Evolutionary conservation across 768 basidiomycete species (phyloP).

Genomic region (Tylopilus balloui): DNA sequence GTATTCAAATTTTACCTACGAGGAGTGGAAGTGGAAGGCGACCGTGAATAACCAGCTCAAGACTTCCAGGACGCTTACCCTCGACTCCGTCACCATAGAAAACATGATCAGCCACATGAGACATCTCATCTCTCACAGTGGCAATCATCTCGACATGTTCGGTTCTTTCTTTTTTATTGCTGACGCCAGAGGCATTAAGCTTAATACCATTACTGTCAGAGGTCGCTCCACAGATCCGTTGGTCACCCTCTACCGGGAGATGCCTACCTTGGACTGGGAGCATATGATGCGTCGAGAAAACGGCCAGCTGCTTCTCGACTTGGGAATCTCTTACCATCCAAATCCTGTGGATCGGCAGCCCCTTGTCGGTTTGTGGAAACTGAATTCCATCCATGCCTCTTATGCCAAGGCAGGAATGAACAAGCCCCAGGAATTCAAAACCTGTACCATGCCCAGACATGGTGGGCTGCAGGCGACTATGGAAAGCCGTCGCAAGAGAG

Average conservation of each 20-base stretch:
- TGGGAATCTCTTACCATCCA: conserved; percentile 9
- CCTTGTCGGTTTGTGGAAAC: conserved; percentile 5
- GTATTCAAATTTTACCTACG: conserved; percentile 4
- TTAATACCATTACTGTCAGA: conserved; percentile 3
- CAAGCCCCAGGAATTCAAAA: conserved; percentile 5
- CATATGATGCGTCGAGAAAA: conserved; percentile 4
- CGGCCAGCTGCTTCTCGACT: conserved; percentile 6
- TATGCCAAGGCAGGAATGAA: conserved; percentile 10
- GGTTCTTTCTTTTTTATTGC: conserved; percentile 17
- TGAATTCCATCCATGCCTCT: conserved; percentile 5
- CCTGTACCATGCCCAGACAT: conserved; percentile 8
- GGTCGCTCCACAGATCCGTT: conserved; percentile 2
- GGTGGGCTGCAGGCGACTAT: conserved; percentile 1
- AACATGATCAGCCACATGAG: background rate
- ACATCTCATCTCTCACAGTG: background rate
- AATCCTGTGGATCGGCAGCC: background rate
- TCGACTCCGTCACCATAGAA: background rate
- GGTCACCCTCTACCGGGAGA: conserved; percentile 3
- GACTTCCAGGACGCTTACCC: conserved; percentile 1
- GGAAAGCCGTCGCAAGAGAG: background rate
- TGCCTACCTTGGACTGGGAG: conserved; percentile 12
- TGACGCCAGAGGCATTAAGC: conserved; percentile 12
- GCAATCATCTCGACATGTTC: background rate
- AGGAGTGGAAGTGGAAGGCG: conserved; percentile 13
- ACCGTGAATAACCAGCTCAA: conserved; percentile 6